phyloP scores from a whole-genome alignment of 768 basidiomycete genomes.

The Boletus subparvulus region DNA sequence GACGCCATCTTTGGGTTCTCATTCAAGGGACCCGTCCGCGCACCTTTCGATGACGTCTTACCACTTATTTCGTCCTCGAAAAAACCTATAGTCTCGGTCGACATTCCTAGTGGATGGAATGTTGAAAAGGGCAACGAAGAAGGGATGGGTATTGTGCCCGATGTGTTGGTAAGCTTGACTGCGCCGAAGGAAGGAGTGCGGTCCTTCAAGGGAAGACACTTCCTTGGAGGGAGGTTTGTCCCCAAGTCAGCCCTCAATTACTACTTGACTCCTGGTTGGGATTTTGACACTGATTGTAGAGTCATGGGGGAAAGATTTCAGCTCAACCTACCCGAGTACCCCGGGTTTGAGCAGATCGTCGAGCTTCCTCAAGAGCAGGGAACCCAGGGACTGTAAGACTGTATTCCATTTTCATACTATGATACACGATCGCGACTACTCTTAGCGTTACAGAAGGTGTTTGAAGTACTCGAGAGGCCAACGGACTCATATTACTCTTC shows the following conservation, averaged over 20 bases:
- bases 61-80: conserved; percentile 58
- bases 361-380: conserved; percentile 47
- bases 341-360: conserved; percentile 79
- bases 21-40: conserved; percentile 85
- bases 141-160: conserved; percentile 61
- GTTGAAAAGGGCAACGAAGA: conserved; percentile 73
- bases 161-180: conserved; percentile 86
- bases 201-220: conserved; percentile 79
- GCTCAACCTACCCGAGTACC: conserved; percentile 82
- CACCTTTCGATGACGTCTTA: conserved; percentile 82
- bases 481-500: neutral
- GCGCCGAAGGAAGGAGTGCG: conserved; percentile 90
- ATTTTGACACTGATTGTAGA: conserved; percentile 40
- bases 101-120: conserved; percentile 97
- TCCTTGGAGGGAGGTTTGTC: conserved; percentile 91
- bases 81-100: conserved; percentile 88
- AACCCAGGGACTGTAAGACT: conserved; percentile 6
- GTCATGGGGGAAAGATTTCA: conserved; percentile 67
- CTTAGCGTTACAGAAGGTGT: neutral
- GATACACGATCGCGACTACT: neutral
- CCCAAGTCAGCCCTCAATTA: conserved; percentile 60
- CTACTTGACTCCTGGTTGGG: neutral
- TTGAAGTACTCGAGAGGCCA: neutral
- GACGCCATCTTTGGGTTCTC: conserved; percentile 99
- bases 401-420: neutral